These are phyloP conservation scores for Moesziomyces antarcticus DNA, from an alignment of 1,284 basidiomycete genomes.

Conservation along the genomic window DNA sequence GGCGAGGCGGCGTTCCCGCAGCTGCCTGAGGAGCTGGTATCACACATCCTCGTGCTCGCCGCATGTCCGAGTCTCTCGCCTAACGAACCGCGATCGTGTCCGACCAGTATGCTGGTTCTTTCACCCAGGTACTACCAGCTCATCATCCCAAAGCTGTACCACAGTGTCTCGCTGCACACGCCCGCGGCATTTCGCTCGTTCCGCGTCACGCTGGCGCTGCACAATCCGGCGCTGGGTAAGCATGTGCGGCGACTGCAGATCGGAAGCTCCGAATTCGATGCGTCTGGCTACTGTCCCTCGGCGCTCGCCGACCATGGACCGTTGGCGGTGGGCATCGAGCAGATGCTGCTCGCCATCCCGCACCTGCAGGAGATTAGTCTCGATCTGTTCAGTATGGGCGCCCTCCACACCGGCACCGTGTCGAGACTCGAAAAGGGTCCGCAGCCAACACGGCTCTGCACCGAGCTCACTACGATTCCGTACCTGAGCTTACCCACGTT, in stretches of 20 bases:
- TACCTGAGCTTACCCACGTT: constrained; percentile 55
- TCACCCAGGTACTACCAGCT: constrained; percentile 40
- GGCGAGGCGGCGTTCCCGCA: constrained; percentile 10
- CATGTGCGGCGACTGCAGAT: constrained; percentile 35
- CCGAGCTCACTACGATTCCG: constrained; percentile 51
- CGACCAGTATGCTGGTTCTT: constrained; percentile 45
- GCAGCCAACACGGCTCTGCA: constrained; percentile 38
- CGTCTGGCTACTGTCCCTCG: constrained; percentile 48
- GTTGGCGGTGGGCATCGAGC: constrained; percentile 50
- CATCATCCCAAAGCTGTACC: constrained; percentile 47
- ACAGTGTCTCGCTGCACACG: constrained; percentile 42
- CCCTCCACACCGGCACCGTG: constrained; percentile 38
- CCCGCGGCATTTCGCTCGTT: constrained; percentile 38
- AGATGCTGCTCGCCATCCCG: constrained; percentile 51
- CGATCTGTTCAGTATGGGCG: constrained; percentile 54
- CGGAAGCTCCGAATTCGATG: constrained; percentile 49
- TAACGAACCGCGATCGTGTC: constrained; percentile 29
- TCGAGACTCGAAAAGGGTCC: constrained; percentile 45
- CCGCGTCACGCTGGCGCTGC: constrained; percentile 47
- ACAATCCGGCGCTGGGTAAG: constrained; percentile 50
- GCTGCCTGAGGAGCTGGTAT: constrained; percentile 45
- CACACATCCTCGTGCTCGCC: constrained; percentile 42
- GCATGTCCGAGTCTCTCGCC: constrained; percentile 43
- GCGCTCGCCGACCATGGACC: constrained; percentile 43
- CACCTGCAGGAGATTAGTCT: constrained; percentile 47